Percentiles rank a stretch among this genome's conserved stretches.
These are phyloP conservation scores for Trichoderma polysporum DNA, from an alignment of 2,329 filamentous ascomycete species.

Conservation along the genomic window DNA sequence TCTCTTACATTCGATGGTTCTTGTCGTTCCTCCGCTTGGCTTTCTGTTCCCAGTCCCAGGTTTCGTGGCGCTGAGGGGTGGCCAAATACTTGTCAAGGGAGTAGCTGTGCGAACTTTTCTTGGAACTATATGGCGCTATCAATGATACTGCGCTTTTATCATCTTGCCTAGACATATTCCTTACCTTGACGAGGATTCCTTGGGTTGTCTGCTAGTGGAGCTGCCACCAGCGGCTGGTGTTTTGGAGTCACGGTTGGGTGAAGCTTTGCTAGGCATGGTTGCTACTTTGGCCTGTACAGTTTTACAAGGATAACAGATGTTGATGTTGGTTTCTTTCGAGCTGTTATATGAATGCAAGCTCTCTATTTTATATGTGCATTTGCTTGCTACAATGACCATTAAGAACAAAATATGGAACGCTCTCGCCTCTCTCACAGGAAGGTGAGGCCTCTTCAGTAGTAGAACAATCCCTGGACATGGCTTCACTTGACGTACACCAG, in stretches of 20 bases:
- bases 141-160: not conserved
- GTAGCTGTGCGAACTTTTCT: not conserved
- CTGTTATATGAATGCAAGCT: not conserved
- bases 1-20: not conserved
- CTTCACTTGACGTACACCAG: not conserved
- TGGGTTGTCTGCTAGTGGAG: not conserved
- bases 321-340: not conserved
- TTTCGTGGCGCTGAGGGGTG: not conserved
- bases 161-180: too few relatives aligned
- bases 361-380: not conserved
- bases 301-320: not conserved
- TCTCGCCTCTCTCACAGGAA: not conserved
- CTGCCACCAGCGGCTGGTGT: not conserved
- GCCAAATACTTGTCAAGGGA: not conserved
- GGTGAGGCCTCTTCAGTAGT: not conserved
- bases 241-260: not conserved
- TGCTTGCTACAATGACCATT: not conserved
- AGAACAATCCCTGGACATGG: not conserved
- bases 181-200: not conserved
- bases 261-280: not conserved
- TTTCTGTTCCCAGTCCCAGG: conserved; percentile 11
- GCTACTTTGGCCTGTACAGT: not conserved
- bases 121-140: not conserved
- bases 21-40: not conserved
- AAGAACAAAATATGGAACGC: not conserved